These are phyloP conservation scores for Arthrobotrys pseudoclavata DNA, from an alignment of 2,329 filamentous ascomycete genomes.

Conservation along the genomic window DNA sequence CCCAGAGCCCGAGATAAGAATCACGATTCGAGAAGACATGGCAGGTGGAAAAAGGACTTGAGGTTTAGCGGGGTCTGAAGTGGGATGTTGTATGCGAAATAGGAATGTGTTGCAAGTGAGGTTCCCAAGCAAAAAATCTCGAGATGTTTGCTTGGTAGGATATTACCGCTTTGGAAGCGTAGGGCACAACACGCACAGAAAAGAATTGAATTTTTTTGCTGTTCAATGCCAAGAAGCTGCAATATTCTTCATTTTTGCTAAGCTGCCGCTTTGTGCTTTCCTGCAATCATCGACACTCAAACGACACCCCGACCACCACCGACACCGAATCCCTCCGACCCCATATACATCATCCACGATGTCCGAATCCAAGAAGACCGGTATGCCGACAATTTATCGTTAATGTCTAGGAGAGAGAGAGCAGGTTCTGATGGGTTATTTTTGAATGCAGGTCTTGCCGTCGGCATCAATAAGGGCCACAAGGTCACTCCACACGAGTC, in stretches of 20 bases:
- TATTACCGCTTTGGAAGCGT: constrained; percentile 30
- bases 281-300: constrained; percentile 48
- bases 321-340: constrained; percentile 23
- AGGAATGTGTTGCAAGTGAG: constrained; percentile 41
- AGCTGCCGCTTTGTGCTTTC: constrained; percentile 28
- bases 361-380: constrained; percentile 41
- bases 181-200: constrained; percentile 59
- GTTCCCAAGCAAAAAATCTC: constrained; percentile 48
- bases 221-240: constrained; percentile 45
- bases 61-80: constrained; percentile 34
- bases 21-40: constrained; percentile 70
- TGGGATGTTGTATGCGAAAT: constrained; percentile 19
- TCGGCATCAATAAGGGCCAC: constrained; percentile 68
- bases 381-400: constrained; percentile 36
- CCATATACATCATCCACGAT: constrained; percentile 46
- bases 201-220: constrained; percentile 51
- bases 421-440: constrained; percentile 45
- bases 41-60: constrained; percentile 9
- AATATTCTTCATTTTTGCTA: constrained; percentile 53
- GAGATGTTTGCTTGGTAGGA: constrained; percentile 40
- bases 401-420: constrained; percentile 6
- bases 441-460: constrained; percentile 62
- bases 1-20: constrained; percentile 80
- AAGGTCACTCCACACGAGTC: constrained; percentile 84
- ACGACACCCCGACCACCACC: constrained; percentile 31